Evolutionary conservation across 164 flowering plant species (phyloP), one percentile per base, ranked within the genome.

Genomic region (Amborella trichopoda): DNA sequence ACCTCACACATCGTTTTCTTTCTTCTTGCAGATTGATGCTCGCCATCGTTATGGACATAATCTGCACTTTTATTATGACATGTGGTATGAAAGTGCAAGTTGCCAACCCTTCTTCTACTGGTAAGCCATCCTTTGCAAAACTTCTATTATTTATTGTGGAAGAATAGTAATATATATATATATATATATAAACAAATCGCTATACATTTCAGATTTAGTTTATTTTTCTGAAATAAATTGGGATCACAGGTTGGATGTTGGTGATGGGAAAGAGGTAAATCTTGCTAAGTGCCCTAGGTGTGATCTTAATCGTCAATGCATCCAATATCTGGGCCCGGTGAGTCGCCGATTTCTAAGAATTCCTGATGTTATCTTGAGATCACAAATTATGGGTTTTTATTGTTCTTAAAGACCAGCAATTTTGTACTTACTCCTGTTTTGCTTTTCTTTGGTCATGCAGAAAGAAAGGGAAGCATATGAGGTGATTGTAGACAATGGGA

Each of bases 11-110:
- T 18, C 13, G 19, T 39, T 19, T 13, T 13, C 10, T 3, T 16
- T 47, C 14, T 33, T 1, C 21, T n/a, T 26, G 17, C 63, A 78
- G 85, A 78, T 78, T 53, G 85, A 78, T 51, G 81, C 85, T 38
- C 77, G 85, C 41, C 85, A 78, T 65, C 73, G 85, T 0, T 78
- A 78, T 50, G 85, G 85, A 17, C 79, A 75, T 67, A 78, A 78
- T 54, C 45, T 78, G 22, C 81, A 78, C 32, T 64, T 67, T 28
- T 78, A 78, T 56, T 73, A 75, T 43, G 79, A 73, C 46, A 16
- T 46, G 5, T 78, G 85, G 85, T 71, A 46, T 26, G 67, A 56
- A 4, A 71, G 77, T 61, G 66, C 54, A 51, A 75, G 81, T 54
- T 44, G 54, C 0, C 79, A 78, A 50, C 85, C 85, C 27, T 78